phyloP scores from a whole-genome alignment of 345 rosid species.

The Eucalyptus rudis region DNA sequence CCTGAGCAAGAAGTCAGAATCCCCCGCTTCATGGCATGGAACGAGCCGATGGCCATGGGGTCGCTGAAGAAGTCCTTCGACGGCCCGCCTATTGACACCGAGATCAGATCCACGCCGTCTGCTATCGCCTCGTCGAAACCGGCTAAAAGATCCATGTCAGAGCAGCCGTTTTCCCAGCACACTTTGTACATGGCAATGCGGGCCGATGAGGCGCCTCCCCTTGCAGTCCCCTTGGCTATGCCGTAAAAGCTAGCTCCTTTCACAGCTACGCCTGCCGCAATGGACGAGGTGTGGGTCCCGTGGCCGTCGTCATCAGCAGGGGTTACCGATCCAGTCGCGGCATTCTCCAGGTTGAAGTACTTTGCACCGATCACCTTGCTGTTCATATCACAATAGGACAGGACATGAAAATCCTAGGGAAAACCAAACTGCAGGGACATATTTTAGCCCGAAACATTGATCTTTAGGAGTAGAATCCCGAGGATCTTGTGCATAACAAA shows the following conservation, averaged over 20 bases:
- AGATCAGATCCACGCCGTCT: slow-evolving; percentile 73
- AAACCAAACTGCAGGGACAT: neutral
- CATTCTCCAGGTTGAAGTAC: slow-evolving; percentile 22
- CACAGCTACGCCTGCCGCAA: slow-evolving; percentile 42
- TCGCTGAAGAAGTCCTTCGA: slow-evolving; percentile 40
- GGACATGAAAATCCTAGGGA: neutral
- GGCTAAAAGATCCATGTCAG: slow-evolving; percentile 62
- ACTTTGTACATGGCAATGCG: slow-evolving; percentile 88
- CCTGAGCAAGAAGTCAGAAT: slow-evolving; percentile 62
- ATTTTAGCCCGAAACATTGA: neutral
- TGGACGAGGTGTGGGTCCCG: slow-evolving; percentile 80
- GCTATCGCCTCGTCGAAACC: slow-evolving; percentile 76
- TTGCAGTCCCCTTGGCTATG: slow-evolving; percentile 59
- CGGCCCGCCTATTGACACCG: slow-evolving; percentile 56
- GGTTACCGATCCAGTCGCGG: neutral
- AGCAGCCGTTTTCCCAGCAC: slow-evolving; percentile 57
- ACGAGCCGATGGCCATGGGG: slow-evolving; percentile 63
- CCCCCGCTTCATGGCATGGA: slow-evolving; percentile 77
- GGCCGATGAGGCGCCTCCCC: slow-evolving; percentile 70
- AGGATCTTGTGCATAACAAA: neutral
- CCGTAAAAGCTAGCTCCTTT: slow-evolving; percentile 55
- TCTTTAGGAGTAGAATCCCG: neutral
- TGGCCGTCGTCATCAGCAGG: slow-evolving; percentile 68
- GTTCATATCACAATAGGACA: neutral
- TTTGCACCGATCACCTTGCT: slow-evolving; percentile 84